Percentiles rank a stretch among this genome's conserved stretches.
phyloP scores from a whole-genome alignment of 1,139 yeast species.

The Pichiaceae sp. region DNA sequence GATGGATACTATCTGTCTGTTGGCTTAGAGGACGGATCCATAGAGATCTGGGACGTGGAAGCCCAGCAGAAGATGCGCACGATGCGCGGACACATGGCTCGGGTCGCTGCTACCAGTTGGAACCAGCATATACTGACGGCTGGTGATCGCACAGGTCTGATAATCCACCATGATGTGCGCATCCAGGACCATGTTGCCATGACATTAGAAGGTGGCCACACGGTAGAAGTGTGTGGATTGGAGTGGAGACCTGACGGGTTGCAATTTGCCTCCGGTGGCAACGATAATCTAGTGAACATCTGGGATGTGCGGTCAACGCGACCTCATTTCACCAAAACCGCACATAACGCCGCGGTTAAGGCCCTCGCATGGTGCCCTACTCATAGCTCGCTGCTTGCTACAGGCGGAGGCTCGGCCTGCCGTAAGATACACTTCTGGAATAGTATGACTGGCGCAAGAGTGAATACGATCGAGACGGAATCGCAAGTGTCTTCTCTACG shows the following conservation, averaged over 20 bases:
- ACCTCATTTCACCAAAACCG: constrained; percentile 70
- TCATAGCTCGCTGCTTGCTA: constrained; percentile 72
- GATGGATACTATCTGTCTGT: constrained; percentile 85
- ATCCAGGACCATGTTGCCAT: constrained; percentile 66
- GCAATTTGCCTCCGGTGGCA: constrained; percentile 89
- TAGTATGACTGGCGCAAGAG: constrained; percentile 80
- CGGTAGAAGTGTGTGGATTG: constrained; percentile 90
- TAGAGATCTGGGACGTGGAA: constrained; percentile 94
- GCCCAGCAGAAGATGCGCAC: constrained; percentile 68
- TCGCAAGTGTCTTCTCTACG: constrained; percentile 88
- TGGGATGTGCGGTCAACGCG: constrained; percentile 84
- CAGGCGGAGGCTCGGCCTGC: constrained; percentile 96
- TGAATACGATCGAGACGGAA: constrained; percentile 83
- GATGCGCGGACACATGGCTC: constrained; percentile 59
- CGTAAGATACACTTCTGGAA: constrained; percentile 93
- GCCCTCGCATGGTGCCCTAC: constrained; percentile 96
- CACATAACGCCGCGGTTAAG: constrained; percentile 91
- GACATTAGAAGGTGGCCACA: constrained; percentile 49
- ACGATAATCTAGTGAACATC: constrained; percentile 85
- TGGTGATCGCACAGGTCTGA: constrained; percentile 78
- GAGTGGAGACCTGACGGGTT: constrained; percentile 80
- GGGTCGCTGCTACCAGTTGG: constrained; percentile 88
- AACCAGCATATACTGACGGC: constrained; percentile 69
- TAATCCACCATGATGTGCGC: constrained; percentile 91
- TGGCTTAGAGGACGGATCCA: constrained; percentile 75